Evolutionary conservation across 371 early-diverging fungal genomes (phyloP).

Genomic region (Paramicrosporidium saccamoebae): DNA sequence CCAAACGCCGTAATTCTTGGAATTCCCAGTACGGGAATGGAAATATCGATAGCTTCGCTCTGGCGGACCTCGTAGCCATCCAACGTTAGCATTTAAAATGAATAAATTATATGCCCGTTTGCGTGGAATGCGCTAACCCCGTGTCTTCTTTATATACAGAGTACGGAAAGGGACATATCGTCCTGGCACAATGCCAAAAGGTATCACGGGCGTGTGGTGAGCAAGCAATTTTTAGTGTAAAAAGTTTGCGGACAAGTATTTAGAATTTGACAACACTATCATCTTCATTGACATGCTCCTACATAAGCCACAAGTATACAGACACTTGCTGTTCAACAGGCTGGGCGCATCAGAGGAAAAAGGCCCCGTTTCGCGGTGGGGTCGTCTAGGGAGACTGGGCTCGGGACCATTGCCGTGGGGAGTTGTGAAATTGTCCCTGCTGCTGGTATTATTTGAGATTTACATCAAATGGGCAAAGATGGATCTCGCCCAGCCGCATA

Average conservation of each 20-base stretch:
- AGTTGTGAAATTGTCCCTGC: slow-evolving; percentile 26
- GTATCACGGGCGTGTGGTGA: neutral
- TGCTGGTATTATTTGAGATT: slow-evolving; percentile 59
- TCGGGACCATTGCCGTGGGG: slow-evolving; percentile 2
- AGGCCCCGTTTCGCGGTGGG: slow-evolving; percentile 3
- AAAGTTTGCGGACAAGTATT: slow-evolving; percentile 64
- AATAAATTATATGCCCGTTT: slow-evolving; percentile 15
- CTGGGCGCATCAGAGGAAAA: slow-evolving; percentile 3
- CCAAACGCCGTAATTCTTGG: no score
- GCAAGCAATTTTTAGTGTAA: slow-evolving; percentile 13
- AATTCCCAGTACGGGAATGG: no score
- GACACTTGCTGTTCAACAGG: slow-evolving; percentile 56
- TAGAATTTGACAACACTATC: slow-evolving; percentile 60
- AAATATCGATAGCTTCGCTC: no score
- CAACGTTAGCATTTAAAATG: no score
- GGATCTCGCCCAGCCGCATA: slow-evolving; percentile 3
- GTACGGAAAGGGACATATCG: slow-evolving; percentile 59
- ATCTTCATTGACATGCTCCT: slow-evolving; percentile 75
- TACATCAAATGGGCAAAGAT: slow-evolving; percentile 63
- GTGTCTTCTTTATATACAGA: slow-evolving; percentile 44
- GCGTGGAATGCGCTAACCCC: slow-evolving; percentile 49
- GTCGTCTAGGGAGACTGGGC: neutral
- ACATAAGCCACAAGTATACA: slow-evolving; percentile 59
- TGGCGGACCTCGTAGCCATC: no score
- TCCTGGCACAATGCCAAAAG: slow-evolving; percentile 46